A percentile compares a stretch with the other conserved stretches of the same genome.
Evolutionary conservation across 2,329 filamentous ascomycete genomes (phyloP).

Genomic region (Beauveria rudraprayagi): DNA sequence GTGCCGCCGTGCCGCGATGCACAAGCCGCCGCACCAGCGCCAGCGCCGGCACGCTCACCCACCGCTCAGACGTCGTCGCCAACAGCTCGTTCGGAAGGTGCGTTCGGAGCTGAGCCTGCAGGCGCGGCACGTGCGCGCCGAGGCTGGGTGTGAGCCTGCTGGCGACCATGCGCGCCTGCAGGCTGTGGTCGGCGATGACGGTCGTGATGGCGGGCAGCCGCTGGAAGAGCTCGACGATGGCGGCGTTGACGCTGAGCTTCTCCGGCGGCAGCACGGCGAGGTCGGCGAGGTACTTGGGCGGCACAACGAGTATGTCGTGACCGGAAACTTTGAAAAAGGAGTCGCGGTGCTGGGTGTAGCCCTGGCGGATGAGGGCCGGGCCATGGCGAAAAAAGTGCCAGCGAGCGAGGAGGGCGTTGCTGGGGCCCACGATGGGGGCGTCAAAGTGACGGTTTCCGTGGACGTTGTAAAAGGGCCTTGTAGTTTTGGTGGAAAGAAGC

Average conservation of each 20-base stretch:
- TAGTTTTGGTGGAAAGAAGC: not conserved
- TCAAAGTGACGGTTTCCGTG: slow-evolving; percentile 1
- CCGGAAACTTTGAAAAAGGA: slow-evolving; percentile 5
- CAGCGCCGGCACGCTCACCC: not conserved
- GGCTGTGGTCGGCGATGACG: slow-evolving; percentile 4
- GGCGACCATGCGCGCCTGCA: not conserved
- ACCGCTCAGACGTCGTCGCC: not conserved
- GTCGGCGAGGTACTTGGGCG: not conserved
- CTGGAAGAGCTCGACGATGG: slow-evolving; percentile 5
- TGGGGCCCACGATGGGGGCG: not conserved
- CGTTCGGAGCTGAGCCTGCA: not conserved
- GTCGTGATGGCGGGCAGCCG: slow-evolving; percentile 1
- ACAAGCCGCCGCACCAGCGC: not conserved
- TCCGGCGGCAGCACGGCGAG: slow-evolving; percentile 2
- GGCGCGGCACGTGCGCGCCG: not conserved
- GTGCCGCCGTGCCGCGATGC: not conserved
- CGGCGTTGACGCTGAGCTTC: slow-evolving; percentile 3
- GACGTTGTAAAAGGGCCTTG: not conserved
- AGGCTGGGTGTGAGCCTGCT: not conserved
- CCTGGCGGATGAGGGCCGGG: not conserved
- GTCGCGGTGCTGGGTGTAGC: slow-evolving; percentile 1
- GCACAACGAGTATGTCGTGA: not conserved
- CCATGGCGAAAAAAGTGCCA: slow-evolving; percentile 5
- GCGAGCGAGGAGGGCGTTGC: not conserved
- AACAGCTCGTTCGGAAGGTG: not conserved